These are phyloP conservation scores for Sphaerulina vaccinii DNA, from an alignment of 2,329 filamentous ascomycete species.

Conservation along the genomic window DNA sequence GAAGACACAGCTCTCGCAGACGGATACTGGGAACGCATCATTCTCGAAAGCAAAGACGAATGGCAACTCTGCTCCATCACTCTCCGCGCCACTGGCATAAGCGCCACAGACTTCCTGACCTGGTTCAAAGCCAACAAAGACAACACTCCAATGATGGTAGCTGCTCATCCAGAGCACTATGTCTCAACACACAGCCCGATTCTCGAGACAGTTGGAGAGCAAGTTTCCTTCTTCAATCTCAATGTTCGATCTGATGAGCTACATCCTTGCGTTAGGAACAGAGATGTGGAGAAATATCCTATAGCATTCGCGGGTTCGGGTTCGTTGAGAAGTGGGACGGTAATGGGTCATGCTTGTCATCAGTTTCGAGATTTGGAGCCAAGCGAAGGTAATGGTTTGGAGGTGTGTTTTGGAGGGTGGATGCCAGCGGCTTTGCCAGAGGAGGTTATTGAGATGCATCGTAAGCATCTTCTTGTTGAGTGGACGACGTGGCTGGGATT, in stretches of 20 bases:
- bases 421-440: constrained; percentile 8
- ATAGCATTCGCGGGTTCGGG: background rate
- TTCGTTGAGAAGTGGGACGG: constrained; percentile 10
- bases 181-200: constrained; percentile 9
- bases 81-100: constrained; percentile 1
- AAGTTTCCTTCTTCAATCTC: constrained; percentile 9
- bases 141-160: constrained; percentile 5
- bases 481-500: constrained; percentile 14
- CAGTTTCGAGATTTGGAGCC: constrained; percentile 12
- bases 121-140: constrained; percentile 11
- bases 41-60: background rate
- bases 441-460: constrained; percentile 13
- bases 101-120: constrained; percentile 1
- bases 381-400: constrained; percentile 4
- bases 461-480: constrained; percentile 14
- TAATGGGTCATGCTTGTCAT: constrained; percentile 15
- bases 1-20: constrained; percentile 8
- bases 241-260: constrained; percentile 4
- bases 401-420: constrained; percentile 11
- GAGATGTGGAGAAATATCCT: constrained; percentile 12
- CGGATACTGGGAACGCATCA: background rate
- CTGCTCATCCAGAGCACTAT: constrained; percentile 16
- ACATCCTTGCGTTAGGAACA: background rate
- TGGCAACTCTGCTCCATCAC: constrained; percentile 1
- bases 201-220: constrained; percentile 9